Evolutionary conservation across 108 stramenopile genomes (phyloP).

Genomic region (Cyclostephanos tholiformis): DNA sequence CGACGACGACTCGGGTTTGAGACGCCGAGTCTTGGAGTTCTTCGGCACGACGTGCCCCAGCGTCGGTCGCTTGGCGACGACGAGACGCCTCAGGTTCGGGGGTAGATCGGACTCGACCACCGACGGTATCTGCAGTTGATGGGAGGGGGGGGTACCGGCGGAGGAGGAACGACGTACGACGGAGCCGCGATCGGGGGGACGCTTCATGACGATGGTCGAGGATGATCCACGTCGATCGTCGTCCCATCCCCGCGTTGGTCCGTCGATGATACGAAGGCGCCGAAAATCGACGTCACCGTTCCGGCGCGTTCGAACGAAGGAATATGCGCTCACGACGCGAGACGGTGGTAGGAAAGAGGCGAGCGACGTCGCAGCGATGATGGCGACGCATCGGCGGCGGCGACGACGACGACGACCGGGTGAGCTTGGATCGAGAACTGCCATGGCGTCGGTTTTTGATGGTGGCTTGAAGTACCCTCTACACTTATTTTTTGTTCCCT

Average conservation of each 20-base stretch:
- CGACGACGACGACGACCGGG: too few relatives aligned
- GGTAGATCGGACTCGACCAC: constrained; percentile 51
- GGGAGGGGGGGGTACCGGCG: background rate
- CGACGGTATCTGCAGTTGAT: constrained; percentile 8
- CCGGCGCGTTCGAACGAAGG: constrained; percentile 21
- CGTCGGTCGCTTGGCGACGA: constrained; percentile 68
- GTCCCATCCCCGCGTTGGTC: background rate
- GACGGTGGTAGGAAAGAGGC: constrained; percentile 8
- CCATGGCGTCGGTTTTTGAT: constrained; percentile 7
- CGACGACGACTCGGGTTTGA: background rate
- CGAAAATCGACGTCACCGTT: background rate
- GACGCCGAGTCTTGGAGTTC: constrained; percentile 34
- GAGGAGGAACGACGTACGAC: constrained; percentile 1
- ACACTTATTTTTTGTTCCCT: too few relatives aligned
- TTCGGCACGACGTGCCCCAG: constrained; percentile 81
- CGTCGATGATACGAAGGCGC: background rate
- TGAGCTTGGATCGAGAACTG: background rate
- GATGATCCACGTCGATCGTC: background rate
- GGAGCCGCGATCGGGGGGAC: constrained; percentile 27
- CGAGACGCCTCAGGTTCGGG: constrained; percentile 74
- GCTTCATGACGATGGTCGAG: constrained; percentile 30
- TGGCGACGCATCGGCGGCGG: background rate
- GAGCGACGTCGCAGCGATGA: background rate
- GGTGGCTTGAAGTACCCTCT: too few relatives aligned
- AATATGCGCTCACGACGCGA: constrained; percentile 20